phyloP scores from a whole-genome alignment of 176 grass and related monocot genomes.

The Oryza officinalis region DNA sequence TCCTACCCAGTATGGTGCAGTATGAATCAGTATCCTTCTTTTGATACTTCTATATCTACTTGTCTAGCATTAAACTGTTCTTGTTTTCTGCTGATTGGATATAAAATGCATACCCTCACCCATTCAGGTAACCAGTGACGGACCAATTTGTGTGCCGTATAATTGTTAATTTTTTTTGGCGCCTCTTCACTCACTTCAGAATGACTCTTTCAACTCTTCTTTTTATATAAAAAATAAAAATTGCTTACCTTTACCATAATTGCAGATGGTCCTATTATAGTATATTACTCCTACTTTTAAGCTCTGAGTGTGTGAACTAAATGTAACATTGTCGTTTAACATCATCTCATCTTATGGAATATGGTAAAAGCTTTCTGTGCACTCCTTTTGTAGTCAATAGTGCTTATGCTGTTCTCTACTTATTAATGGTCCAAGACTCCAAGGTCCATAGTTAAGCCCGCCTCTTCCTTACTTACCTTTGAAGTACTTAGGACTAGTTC shows the following conservation, averaged over 20 bases:
- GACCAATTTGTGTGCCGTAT: neutral
- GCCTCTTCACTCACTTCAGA: neutral
- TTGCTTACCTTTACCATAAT: neutral
- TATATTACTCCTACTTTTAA: neutral
- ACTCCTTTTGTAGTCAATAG: no score
- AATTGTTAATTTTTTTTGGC: neutral
- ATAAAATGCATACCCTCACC: no score
- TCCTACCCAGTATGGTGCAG: neutral
- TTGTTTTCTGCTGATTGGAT: neutral
- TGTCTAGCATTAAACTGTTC: neutral
- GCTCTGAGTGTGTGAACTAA: neutral
- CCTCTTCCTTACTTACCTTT: neutral
- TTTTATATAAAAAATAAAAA: neutral
- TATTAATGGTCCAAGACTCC: neutral
- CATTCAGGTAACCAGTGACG: neutral
- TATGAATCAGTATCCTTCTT: slow-evolving; percentile 8
- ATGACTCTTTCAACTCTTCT: neutral
- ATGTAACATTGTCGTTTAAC: neutral
- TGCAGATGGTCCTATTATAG: neutral
- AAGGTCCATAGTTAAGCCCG: neutral
- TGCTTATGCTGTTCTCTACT: neutral
- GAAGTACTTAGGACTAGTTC: neutral
- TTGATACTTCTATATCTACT: neutral
- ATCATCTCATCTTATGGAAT: neutral
- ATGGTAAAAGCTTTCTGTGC: neutral